Evolutionary conservation across 2,329 filamentous ascomycete genomes (phyloP).

Genomic region (Diaporthe sp.): DNA sequence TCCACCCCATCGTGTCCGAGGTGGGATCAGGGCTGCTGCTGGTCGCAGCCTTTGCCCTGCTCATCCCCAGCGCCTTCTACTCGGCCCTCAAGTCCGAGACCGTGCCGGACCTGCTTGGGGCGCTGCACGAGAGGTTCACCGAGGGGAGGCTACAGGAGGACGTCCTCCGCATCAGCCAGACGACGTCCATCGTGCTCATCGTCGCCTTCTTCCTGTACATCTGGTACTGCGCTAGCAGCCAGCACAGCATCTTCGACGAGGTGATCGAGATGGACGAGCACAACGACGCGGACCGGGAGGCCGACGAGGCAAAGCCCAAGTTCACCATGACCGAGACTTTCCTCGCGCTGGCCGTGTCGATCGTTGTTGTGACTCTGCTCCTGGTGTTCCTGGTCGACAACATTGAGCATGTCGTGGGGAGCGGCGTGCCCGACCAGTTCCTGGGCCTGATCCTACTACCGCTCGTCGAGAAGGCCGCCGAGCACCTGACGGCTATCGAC

Average conservation of each 20-base stretch:
- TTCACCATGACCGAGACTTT: conserved; percentile 72
- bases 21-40: conserved; percentile 83
- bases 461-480: conserved; percentile 87
- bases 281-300: conserved; percentile 62
- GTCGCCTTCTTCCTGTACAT: conserved; percentile 67
- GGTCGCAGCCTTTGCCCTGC: conserved; percentile 72
- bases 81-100: conserved; percentile 30
- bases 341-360: conserved; percentile 65
- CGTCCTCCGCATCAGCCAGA: conserved; percentile 69
- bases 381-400: conserved; percentile 73
- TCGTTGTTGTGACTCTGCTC: conserved; percentile 37
- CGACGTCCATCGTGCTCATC: conserved; percentile 70
- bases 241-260: conserved; percentile 72
- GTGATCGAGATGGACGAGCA: conserved; percentile 68
- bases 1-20: conserved; percentile 83
- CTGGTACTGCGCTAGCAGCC: conserved; percentile 58
- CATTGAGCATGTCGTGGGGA: conserved; percentile 60
- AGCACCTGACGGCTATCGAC: conserved; percentile 86
- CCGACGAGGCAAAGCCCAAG: conserved; percentile 63
- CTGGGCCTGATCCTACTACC: conserved; percentile 83
- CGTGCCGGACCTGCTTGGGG: background rate
- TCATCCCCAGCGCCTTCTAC: conserved; percentile 49
- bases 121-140: conserved; percentile 12
- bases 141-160: conserved; percentile 53
- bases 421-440: conserved; percentile 42